Evolutionary conservation across 208 protist genomes (phyloP), one percentile per base, ranked within the genome.

Genomic region (Acanthamoeba healyi): DNA sequence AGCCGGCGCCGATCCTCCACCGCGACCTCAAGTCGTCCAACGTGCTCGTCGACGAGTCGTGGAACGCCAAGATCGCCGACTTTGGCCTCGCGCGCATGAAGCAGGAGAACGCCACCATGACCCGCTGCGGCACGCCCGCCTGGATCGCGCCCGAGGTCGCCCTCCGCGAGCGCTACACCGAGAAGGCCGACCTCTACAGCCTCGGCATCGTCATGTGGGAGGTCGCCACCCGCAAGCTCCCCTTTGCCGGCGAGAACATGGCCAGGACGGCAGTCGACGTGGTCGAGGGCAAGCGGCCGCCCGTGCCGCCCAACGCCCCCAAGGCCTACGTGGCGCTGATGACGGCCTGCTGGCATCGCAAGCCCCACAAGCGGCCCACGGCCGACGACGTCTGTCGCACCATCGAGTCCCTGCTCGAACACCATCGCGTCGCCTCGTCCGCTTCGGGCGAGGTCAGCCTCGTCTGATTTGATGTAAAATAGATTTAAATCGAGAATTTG

Each of bases 1-100:
- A 63, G 49, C 82, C 82, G 34, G 49, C 81, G 36, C 72, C 72
- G 1, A 65, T 91, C 19, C 32, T 91, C 2, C 84, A 91, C 42
- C 84, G 84, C 22, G 84, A 91, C 56, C 58, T 91, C 56, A 91
- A 65, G 84, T 72, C 56, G 22, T 91, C 84, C 54, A 91, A 91
- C 54, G 36, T 91, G 22, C 38, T 91, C 4, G 9, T 91, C 42
- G 84, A 91, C 56, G 84, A 91, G 14, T 9, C 49, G 4, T 91
- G 84, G 84, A 91, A 91, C 32, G 84, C 58, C 32, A 91, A 91
- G 58, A 72, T 91, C 56, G 84, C 84, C 29, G 96, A 97, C 56
- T 91, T 91, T 49, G 84, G 84, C 6, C 34, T 91, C 6, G 84
- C 84, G 6, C 54, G 84, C 10, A 91, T 91, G 24, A 63, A 72